phyloP scores from a whole-genome alignment of 805 yeast genomes.

The Starmerella bombi region DNA sequence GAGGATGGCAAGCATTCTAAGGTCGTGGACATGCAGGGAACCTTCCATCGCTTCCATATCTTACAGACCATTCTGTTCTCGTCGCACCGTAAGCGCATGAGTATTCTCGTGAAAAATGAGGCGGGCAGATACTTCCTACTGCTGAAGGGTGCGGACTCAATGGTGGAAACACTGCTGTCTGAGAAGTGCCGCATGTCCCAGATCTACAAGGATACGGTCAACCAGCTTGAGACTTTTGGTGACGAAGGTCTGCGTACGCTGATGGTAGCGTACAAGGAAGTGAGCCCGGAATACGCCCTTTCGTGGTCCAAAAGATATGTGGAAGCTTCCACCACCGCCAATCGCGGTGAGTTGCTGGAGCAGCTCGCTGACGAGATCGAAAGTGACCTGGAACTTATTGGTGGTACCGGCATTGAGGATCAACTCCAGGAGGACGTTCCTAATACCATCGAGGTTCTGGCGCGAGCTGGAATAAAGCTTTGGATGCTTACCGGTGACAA shows the following conservation, averaged over 20 bases:
- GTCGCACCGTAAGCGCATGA: conserved; percentile 67
- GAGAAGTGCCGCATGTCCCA: conserved; percentile 27
- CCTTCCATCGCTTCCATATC: conserved; percentile 34
- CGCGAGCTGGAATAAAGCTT: conserved; percentile 63
- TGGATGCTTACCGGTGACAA: conserved; percentile 83
- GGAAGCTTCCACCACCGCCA: conserved; percentile 38
- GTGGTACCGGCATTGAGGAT: conserved; percentile 79
- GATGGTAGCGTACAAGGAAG: conserved; percentile 49
- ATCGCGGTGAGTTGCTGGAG: conserved; percentile 47
- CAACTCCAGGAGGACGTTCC: conserved; percentile 73
- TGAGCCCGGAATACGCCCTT: conserved; percentile 35
- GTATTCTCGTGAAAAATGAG: conserved; percentile 45
- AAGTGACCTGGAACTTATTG: conserved; percentile 42
- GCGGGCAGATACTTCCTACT: conserved; percentile 34
- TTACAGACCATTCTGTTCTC: conserved; percentile 50
- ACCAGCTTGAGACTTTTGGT: conserved; percentile 55
- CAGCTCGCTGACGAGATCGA: conserved; percentile 48
- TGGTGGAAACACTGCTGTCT: conserved; percentile 40
- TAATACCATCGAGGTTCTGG: conserved; percentile 51
- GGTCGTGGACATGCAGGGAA: conserved; percentile 35
- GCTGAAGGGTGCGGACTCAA: conserved; percentile 67
- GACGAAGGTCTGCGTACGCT: conserved; percentile 68
- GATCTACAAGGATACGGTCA: conserved; percentile 38
- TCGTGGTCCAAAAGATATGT: conserved; percentile 45
- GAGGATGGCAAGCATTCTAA: conserved; percentile 41